These are phyloP conservation scores for Neurospora sp. DNA, from an alignment of 495 filamentous ascomycete genomes.

Conservation along the genomic window DNA sequence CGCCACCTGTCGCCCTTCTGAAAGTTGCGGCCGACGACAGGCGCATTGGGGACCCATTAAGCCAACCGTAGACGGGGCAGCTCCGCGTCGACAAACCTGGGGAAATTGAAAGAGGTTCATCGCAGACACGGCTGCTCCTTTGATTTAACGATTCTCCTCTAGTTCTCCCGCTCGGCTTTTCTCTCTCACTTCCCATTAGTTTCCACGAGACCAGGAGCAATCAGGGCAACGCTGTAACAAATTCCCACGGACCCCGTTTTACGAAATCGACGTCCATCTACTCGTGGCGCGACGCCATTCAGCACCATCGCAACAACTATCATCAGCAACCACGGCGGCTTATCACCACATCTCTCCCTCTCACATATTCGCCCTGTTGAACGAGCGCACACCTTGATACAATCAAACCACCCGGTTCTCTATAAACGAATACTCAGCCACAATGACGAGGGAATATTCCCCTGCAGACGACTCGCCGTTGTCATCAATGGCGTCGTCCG, in stretches of 20 bases:
- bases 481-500: constrained; percentile 35
- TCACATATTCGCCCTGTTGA: background rate
- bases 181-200: background rate
- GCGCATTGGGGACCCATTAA: background rate
- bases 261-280: background rate
- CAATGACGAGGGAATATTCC: constrained; percentile 21
- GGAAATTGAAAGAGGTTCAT: background rate
- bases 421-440: background rate
- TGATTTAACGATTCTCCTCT: background rate
- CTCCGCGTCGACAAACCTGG: background rate
- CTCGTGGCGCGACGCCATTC: background rate
- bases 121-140: background rate
- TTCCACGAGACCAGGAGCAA: background rate
- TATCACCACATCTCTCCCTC: background rate
- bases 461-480: constrained; percentile 28
- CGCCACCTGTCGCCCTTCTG: background rate
- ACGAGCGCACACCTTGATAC: background rate
- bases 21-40: background rate
- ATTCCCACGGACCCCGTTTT: background rate
- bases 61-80: background rate
- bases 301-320: background rate
- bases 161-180: background rate
- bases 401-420: background rate
- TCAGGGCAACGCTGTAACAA: background rate
- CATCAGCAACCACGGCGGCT: background rate